These are phyloP conservation scores for Zymoseptoria tritici DNA, from an alignment of 2,329 filamentous ascomycete genomes.

Conservation along the genomic window DNA sequence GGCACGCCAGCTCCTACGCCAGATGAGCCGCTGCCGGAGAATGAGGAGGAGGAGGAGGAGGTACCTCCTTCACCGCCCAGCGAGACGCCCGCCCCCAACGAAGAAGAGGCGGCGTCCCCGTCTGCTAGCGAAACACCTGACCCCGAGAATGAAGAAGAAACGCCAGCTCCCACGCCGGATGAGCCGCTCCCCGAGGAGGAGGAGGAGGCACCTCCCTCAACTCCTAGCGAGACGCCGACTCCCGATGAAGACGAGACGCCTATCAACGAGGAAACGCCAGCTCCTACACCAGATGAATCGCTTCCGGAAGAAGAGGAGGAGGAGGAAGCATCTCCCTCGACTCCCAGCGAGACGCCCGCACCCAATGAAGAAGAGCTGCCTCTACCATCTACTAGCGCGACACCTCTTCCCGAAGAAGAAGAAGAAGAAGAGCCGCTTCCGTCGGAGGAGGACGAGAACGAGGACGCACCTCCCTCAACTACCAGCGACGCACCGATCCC, in stretches of 20 bases:
- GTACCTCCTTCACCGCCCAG: too few species aligned
- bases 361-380: neutral
- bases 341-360: too few species aligned
- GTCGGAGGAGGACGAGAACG: neutral
- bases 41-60: neutral
- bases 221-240: neutral
- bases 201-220: too few species aligned
- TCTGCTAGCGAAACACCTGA: too few species aligned
- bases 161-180: neutral
- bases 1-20: neutral
- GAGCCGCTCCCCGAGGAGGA: neutral
- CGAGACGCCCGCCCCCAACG: too few species aligned
- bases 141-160: too few species aligned
- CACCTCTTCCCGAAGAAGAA: neutral
- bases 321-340: neutral
- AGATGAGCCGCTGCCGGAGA: neutral
- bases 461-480: too few species aligned
- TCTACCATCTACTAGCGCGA: neutral
- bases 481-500: too few species aligned
- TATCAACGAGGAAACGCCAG: neutral
- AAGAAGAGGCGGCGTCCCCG: too few species aligned
- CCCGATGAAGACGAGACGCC: neutral
- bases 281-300: neutral
- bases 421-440: neutral
- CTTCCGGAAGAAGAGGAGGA: neutral